These are phyloP conservation scores for Penicillium expansum DNA, from an alignment of 2,329 filamentous ascomycete species.

Conservation along the genomic window DNA sequence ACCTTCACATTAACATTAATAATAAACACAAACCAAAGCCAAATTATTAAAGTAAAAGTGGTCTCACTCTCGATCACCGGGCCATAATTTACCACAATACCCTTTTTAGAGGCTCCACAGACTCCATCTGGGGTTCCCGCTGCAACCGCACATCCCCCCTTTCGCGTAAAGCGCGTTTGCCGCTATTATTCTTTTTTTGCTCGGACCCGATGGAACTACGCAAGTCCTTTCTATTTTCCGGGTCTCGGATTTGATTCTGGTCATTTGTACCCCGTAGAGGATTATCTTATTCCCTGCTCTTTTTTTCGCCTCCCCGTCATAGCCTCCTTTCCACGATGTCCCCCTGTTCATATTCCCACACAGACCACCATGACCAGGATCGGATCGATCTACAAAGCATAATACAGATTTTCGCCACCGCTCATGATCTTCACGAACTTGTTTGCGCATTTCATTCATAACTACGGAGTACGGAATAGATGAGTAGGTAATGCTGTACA, in stretches of 20 bases:
- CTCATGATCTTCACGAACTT: neutral
- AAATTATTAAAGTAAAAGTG: neutral
- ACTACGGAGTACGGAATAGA: neutral
- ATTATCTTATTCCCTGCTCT: neutral
- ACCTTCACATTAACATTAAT: neutral
- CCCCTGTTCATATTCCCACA: neutral
- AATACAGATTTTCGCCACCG: neutral
- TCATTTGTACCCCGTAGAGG: no score
- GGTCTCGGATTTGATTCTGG: neutral
- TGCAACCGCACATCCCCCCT: conserved; percentile 31
- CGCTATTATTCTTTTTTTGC: conserved; percentile 22
- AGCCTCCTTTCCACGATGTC: neutral
- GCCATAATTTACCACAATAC: conserved; percentile 3
- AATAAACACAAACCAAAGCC: neutral
- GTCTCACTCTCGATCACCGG: conserved; percentile 14
- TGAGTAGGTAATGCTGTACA: neutral
- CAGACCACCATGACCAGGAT: neutral
- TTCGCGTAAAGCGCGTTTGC: conserved; percentile 42
- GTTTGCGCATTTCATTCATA: neutral
- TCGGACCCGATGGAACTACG: neutral
- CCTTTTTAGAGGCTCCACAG: conserved; percentile 12
- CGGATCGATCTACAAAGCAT: conserved; percentile 8
- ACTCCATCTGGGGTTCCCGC: conserved; percentile 33
- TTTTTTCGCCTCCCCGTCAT: conserved; percentile 4
- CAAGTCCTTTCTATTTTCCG: neutral